Base-by-base conservation (phyloP, 768 basidiomycete species). In the Leccinellum rugosiceps region DNA sequence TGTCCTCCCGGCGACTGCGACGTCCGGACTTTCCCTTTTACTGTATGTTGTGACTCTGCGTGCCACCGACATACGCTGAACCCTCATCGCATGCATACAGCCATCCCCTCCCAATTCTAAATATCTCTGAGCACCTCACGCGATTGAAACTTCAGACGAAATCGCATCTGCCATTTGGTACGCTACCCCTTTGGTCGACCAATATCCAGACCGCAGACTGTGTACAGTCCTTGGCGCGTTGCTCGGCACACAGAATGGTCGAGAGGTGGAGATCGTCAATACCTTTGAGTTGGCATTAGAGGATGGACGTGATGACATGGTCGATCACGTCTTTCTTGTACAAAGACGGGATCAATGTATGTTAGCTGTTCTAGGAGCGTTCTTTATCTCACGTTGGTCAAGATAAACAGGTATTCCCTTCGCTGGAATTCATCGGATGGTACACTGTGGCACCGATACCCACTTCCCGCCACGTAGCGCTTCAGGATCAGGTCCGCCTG, bases 351-450 rank as follows among this genome's bases (percentile, higher is more conserved):
- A 95, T 60, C 94, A 98, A 74, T 99, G 96, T 87, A 57, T 75
- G 79, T 59, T 28, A 25, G 14, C 57, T 46, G 23, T 47, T 48
- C 26, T 56, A 35, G 14, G 35, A 46, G 13, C 28, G 26, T 54
- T 30, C 49, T 49, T 51, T 56, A 21, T 31, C 60, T 55, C 46
- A 62, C 49, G 54, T 56, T 19, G 17, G 31, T 52, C 45, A 72
- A 98, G 96, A 94, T 80, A 96, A 96, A 73, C 94, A 97, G 75
- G 96, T 98, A 21, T 98, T 99, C 72, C 97, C 97, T 11, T 94
- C 94, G 1, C 80, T 98, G 32, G 97, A 98, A 68, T 88, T 99
- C 68, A 90, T 99, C 51, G 97, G 97, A 8, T 99, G 97, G 97
- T 99, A 99, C 74, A 91, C 90, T 0, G 86, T 95, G 45, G 87